Percentiles rank a stretch among this genome's conserved stretches.
These are phyloP conservation scores for Termitomyces sp. DNA, from an alignment of 768 basidiomycete genomes.

Conservation along the genomic window DNA sequence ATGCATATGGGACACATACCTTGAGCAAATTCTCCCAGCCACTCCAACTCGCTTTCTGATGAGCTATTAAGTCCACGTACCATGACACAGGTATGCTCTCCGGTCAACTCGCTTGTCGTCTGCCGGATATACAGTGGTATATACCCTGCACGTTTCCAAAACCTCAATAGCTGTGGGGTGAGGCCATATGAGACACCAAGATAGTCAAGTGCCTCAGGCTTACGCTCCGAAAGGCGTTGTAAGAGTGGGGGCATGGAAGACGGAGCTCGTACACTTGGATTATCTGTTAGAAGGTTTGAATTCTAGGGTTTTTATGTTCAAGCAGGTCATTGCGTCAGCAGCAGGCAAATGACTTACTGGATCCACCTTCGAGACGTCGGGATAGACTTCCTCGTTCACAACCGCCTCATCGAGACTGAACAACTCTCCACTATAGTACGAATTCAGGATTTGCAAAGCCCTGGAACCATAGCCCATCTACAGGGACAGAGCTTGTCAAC, in stretches of 20 bases:
- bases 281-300: slow-evolving; percentile 68
- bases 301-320: slow-evolving; percentile 19
- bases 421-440: slow-evolving; percentile 92
- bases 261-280: slow-evolving; percentile 66
- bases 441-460: slow-evolving; percentile 80
- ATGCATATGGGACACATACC: slow-evolving; percentile 38
- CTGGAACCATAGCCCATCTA: slow-evolving; percentile 97
- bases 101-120: slow-evolving; percentile 91
- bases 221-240: slow-evolving; percentile 84
- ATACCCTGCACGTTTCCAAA: slow-evolving; percentile 95
- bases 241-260: slow-evolving; percentile 89
- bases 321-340: background rate
- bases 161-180: slow-evolving; percentile 81
- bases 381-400: slow-evolving; percentile 52
- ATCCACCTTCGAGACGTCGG: slow-evolving; percentile 50
- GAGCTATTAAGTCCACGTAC: slow-evolving; percentile 77
- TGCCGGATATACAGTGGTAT: slow-evolving; percentile 92
- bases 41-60: slow-evolving; percentile 59
- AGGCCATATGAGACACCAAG: slow-evolving; percentile 96
- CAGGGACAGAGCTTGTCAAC: background rate
- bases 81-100: slow-evolving; percentile 97
- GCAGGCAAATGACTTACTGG: slow-evolving; percentile 25
- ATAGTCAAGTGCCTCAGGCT: slow-evolving; percentile 89
- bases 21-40: slow-evolving; percentile 87
- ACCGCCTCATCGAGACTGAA: slow-evolving; percentile 78